phyloP scores from a whole-genome alignment of 768 basidiomycete genomes.

The Phylloporus rhodoxanthus region DNA sequence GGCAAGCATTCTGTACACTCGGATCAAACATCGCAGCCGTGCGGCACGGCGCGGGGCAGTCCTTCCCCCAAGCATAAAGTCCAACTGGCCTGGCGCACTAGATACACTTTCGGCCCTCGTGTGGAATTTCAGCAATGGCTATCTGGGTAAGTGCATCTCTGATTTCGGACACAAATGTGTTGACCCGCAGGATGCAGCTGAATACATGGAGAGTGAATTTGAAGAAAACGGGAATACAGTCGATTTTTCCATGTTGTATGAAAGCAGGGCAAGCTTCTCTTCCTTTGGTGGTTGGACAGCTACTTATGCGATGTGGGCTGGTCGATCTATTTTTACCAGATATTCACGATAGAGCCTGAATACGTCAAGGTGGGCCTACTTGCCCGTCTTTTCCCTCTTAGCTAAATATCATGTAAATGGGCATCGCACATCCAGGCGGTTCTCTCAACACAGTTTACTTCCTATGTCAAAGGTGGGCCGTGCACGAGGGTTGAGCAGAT shows the following conservation, averaged over 20 bases:
- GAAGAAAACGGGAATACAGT: constrained; percentile 21
- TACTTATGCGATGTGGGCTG: neutral
- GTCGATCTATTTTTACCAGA: constrained; percentile 15
- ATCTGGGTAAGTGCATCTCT: constrained; percentile 36
- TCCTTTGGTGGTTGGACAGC: neutral
- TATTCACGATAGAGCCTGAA: constrained; percentile 36
- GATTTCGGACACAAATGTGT: neutral
- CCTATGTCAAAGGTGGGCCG: constrained; percentile 36
- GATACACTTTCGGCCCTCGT: constrained; percentile 40
- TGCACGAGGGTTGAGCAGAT: neutral
- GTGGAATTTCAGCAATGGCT: constrained; percentile 38
- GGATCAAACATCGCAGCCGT: constrained; percentile 37
- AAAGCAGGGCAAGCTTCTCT: constrained; percentile 19
- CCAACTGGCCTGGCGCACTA: constrained; percentile 40
- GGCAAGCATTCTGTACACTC: constrained; percentile 34
- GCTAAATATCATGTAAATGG: neutral
- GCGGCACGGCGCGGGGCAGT: constrained; percentile 45
- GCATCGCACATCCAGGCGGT: constrained; percentile 30
- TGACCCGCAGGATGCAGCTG: constrained; percentile 8
- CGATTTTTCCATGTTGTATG: constrained; percentile 20
- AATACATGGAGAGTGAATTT: constrained; percentile 7
- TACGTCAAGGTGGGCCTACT: constrained; percentile 31
- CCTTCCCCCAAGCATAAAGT: constrained; percentile 35
- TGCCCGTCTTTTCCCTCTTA: neutral
- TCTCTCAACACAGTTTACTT: constrained; percentile 41